Base-by-base conservation (phyloP, 495 filamentous ascomycete genomes). In the Xylaria bambusicola region DNA sequence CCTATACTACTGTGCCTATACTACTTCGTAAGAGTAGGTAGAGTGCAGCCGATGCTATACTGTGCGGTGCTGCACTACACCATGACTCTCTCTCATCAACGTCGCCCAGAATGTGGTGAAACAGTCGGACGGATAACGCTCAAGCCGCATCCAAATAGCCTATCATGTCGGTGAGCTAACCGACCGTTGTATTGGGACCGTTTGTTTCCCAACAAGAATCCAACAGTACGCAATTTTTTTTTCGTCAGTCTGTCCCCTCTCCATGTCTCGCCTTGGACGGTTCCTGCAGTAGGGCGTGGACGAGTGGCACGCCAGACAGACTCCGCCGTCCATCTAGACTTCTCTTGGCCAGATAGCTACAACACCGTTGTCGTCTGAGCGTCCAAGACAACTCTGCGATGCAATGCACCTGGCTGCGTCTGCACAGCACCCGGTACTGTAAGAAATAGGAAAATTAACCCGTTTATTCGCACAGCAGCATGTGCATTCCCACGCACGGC, bases 271-370 rank as follows among this genome's bases (percentile, higher is more conserved):
- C 46, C 40, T 58, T 24, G 23, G 42, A 26, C 36, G 20, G 57
- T 60, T 60, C 57, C 57, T 60, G 57, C 57, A 60, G 57, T 60
- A 60, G 57, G 57, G 57, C 49, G 26, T 20, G 12, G 36, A 47
- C 27, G 40, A 60, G 41, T 47, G 36, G 24, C 57, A 44, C 40
- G 46, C 44, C 57, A 42, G 17, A 21, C 15, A 53, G 17, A 21
- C 7, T 26, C 38, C 21, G 26, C 38, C 52, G 26, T 38, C 38
- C 52, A 17, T 38, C 52, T 54, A 23, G 52, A 33, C 40, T 38
- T n/a, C n/a, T n/a, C n/a, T n/a, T n/a, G n/a, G n/a, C n/a, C n/a
- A n/a, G n/a, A n/a, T n/a, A n/a, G n/a, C n/a, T n/a, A n/a, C n/a
- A n/a, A n/a, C n/a, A n/a, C n/a, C n/a, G n/a, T n/a, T n/a, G n/a